Evolutionary conservation across 2,329 filamentous ascomycete genomes (phyloP).

Genomic region (Colletotrichum sp.): DNA sequence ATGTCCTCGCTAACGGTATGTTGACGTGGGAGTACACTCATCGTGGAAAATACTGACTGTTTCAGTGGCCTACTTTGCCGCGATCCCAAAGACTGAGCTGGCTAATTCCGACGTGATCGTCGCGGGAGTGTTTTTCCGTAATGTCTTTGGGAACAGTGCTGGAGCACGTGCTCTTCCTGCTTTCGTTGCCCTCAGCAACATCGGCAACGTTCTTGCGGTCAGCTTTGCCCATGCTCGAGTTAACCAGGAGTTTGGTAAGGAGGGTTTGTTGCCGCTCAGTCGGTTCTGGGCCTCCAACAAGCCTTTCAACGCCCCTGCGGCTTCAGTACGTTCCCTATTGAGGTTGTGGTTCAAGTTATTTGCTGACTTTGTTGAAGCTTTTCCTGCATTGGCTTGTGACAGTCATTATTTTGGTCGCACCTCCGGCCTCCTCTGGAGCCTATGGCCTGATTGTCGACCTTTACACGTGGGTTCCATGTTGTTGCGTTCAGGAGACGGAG

Average conservation of each 20-base stretch:
- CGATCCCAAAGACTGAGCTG: conserved; percentile 63
- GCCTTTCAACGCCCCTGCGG: conserved; percentile 70
- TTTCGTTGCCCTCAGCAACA: conserved; percentile 65
- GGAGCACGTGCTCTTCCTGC: conserved; percentile 53
- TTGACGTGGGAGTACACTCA: too few relatives aligned
- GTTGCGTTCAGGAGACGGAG: too few relatives aligned
- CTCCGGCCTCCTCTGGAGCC: conserved; percentile 66
- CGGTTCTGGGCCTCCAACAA: conserved; percentile 73
- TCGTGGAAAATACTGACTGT: too few relatives aligned
- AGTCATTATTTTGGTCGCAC: conserved; percentile 68
- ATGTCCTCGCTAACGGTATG: conserved; percentile 62
- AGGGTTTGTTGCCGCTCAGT: conserved; percentile 70
- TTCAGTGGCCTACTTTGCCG: conserved; percentile 49
- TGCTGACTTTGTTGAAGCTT: conserved; percentile 36
- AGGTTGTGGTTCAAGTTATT: not conserved
- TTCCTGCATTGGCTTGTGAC: conserved; percentile 72
- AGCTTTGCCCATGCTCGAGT: conserved; percentile 64
- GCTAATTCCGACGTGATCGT: conserved; percentile 65
- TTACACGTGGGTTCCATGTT: conserved; percentile 41
- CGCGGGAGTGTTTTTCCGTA: conserved; percentile 65
- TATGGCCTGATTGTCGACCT: conserved; percentile 46
- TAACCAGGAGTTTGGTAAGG: conserved; percentile 72
- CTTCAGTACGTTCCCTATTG: conserved; percentile 41
- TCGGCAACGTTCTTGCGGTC: conserved; percentile 67
- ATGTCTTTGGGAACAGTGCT: conserved; percentile 63